These are phyloP conservation scores for Madurella mycetomatis DNA, from an alignment of 2,329 filamentous ascomycete genomes.

Conservation along the genomic window DNA sequence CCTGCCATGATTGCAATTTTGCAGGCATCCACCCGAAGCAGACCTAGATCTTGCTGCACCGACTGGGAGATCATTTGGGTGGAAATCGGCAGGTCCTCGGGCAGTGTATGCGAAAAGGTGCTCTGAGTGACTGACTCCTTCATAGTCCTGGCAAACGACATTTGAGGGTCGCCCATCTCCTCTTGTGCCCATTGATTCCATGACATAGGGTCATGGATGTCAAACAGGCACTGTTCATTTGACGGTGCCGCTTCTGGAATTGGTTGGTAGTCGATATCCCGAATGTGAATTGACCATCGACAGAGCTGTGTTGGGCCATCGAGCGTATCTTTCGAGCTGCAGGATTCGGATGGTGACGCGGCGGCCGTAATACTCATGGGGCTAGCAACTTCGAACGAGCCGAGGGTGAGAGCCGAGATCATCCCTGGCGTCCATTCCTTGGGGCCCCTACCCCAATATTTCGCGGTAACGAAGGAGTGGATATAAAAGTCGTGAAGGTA, in stretches of 20 bases:
- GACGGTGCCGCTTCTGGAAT: background rate
- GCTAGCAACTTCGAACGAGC: background rate
- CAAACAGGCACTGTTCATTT: background rate
- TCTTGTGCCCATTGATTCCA: background rate
- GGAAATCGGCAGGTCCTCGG: too few relatives aligned
- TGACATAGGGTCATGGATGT: background rate
- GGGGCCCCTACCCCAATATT: slow-evolving; percentile 7
- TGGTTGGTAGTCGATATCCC: background rate
- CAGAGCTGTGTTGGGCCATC: slow-evolving; percentile 1
- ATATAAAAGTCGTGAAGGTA: slow-evolving; percentile 10
- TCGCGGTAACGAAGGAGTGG: slow-evolving; percentile 4
- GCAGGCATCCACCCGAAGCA: too few relatives aligned
- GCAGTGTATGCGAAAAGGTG: slow-evolving; percentile 1
- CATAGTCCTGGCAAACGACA: background rate
- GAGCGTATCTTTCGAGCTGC: background rate
- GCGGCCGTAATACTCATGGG: background rate
- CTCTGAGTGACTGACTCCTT: background rate
- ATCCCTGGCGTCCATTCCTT: background rate
- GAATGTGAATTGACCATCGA: slow-evolving; percentile 4
- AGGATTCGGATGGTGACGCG: background rate
- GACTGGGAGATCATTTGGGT: too few relatives aligned
- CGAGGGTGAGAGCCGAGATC: slow-evolving; percentile 1
- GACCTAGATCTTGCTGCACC: too few relatives aligned
- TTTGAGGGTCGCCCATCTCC: too few relatives aligned
- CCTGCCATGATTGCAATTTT: too few relatives aligned